Percentiles rank a stretch among this genome's conserved stretches.
Conservation (phyloP, 345 rosid genomes). For the Sapria himalayana region DNA sequence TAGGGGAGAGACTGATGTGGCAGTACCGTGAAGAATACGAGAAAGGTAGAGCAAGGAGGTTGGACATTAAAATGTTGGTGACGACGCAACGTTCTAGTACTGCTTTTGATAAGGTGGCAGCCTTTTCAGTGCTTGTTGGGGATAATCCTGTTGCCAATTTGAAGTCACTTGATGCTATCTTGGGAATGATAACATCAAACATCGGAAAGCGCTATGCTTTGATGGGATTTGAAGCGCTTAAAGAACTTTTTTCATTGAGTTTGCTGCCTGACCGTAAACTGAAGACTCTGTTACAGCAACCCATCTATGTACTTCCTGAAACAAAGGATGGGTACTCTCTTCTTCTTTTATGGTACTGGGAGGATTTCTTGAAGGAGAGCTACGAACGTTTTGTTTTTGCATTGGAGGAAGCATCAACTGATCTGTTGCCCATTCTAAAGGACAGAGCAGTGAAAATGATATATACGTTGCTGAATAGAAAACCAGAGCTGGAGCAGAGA, state of each 20-base stretch:
- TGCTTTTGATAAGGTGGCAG: constrained; percentile 76
- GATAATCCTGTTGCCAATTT: constrained; percentile 82
- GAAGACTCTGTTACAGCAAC: constrained; percentile 71
- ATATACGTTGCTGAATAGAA: constrained; percentile 53
- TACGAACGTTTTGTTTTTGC: constrained; percentile 68
- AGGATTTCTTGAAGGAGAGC: constrained; percentile 93
- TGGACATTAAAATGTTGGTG: constrained; percentile 67
- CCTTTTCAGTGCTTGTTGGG: constrained; percentile 67
- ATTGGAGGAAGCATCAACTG: constrained; percentile 93
- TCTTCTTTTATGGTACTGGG: constrained; percentile 90
- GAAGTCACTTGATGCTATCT: constrained; percentile 73
- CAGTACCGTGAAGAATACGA: constrained; percentile 56
- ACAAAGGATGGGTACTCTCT: constrained; percentile 84
- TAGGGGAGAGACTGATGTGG: constrained; percentile 72
- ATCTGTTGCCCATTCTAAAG: constrained; percentile 63
- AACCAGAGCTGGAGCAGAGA: constrained; percentile 83
- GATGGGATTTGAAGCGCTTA: constrained; percentile 67
- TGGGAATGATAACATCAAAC: constrained; percentile 78
- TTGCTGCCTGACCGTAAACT: constrained; percentile 86
- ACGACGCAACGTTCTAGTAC: constrained; percentile 93
- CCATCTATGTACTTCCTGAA: constrained; percentile 48
- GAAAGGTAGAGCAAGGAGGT: constrained; percentile 39
- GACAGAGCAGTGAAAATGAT: constrained; percentile 76
- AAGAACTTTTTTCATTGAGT: constrained; percentile 55
- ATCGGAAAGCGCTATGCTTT: constrained; percentile 88